Base-by-base conservation (phyloP, 768 basidiomycete species). In the Podaxis sp. region DNA sequence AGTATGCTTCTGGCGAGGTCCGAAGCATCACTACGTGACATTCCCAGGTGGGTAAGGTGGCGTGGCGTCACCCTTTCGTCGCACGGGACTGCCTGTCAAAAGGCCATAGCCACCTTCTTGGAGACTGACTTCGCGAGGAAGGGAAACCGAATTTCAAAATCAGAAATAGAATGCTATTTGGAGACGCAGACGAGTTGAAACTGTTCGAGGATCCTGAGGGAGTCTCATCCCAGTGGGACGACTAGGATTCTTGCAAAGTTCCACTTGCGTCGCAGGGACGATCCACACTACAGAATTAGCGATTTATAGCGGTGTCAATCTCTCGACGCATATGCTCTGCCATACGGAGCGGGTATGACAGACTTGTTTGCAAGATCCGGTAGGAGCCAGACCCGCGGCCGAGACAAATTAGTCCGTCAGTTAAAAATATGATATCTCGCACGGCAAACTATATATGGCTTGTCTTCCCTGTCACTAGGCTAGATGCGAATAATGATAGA, bases 91-190 rank as follows among this genome's bases (percentile, higher is more conserved):
- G 42, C 26, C 49, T 51, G 49, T 51, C 22, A 26, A 11, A 28
- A 28, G 49, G 49, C 49, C 42, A 44, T 44, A 44, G 33, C 33
- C 42, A 19, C 42, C 42, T 42, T 51, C n/a, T 51, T 51, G 8
- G 26, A 51, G 22, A 24, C 9, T 51, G 9, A 19, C 19, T 49
- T 49, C 48, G 3, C 22, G 19, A 17, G 48, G 4, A 24, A 26
- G 52, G 53, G 33, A 38, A 36, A n/a, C 30, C 52, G 30, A 54
- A 57, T 42, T 48, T 58, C 12, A 58, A 58, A 46, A 44, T 49
- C 48, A 58, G 42, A 30, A 46, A 26, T 19, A 28, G 57, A 28
- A 48, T 49, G 57, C 13, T 28, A 28, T 22, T 13, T 3, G 15
- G 49, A 33, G 33, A 33, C 8, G 2, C 8, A 33, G 33, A 33